A percentile compares a stretch with the other conserved stretches of the same genome.
Evolutionary conservation across 176 grass and related monocot species (phyloP).

Genomic region (Tuctoria greenei): DNA sequence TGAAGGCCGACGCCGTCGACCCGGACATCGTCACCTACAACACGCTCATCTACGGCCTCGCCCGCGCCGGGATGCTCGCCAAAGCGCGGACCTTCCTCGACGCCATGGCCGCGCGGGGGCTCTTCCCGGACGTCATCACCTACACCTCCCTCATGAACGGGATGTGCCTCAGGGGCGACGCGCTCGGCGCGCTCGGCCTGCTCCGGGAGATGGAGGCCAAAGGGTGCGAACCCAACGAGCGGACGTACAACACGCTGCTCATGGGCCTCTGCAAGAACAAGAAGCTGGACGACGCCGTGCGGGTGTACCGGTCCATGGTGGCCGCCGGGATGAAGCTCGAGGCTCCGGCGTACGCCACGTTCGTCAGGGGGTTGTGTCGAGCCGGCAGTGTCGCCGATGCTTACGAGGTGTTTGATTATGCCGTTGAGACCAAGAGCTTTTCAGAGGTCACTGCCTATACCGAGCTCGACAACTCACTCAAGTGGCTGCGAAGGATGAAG

Average conservation of each 20-base stretch:
- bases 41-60: slow-evolving; percentile 72
- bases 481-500: slow-evolving; percentile 62
- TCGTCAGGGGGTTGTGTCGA: slow-evolving; percentile 65
- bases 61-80: slow-evolving; percentile 67
- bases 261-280: slow-evolving; percentile 87
- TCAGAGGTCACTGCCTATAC: slow-evolving; percentile 47
- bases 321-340: slow-evolving; percentile 70
- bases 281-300: slow-evolving; percentile 61
- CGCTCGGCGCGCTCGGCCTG: slow-evolving; percentile 41
- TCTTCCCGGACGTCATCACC: slow-evolving; percentile 71
- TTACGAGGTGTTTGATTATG: slow-evolving; percentile 82
- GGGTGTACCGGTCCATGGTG: slow-evolving; percentile 62
- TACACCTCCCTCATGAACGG: slow-evolving; percentile 89
- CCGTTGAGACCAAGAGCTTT: slow-evolving; percentile 67
- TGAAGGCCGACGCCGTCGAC: slow-evolving; percentile 70
- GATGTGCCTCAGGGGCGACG: slow-evolving; percentile 83
- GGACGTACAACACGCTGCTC: slow-evolving; percentile 81
- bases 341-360: slow-evolving; percentile 55
- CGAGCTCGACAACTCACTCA: slow-evolving; percentile 72
- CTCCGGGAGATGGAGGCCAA: slow-evolving; percentile 71
- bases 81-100: slow-evolving; percentile 65
- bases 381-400: slow-evolving; percentile 46
- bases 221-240: slow-evolving; percentile 64
- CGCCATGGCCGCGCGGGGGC: slow-evolving; percentile 54
- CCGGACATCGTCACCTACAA: slow-evolving; percentile 92